A percentile compares a stretch with the other conserved stretches of the same genome.
Evolutionary conservation across 768 basidiomycete species (phyloP).

Genomic region (Leucocoprinus sp.): DNA sequence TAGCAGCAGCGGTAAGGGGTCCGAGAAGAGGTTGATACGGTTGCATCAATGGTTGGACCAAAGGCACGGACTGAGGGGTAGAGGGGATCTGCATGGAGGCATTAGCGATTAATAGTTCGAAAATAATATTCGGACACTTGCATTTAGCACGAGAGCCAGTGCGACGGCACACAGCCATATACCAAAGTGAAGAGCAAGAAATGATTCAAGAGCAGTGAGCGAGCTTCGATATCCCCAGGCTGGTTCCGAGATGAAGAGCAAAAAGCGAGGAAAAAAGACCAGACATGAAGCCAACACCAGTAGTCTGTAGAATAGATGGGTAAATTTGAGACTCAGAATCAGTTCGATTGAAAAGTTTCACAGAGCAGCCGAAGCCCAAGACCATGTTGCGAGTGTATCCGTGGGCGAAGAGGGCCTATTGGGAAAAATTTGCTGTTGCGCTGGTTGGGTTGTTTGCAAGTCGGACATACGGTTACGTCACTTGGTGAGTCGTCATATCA

Average conservation of each 20-base stretch:
- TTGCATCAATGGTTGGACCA: conserved; percentile 17
- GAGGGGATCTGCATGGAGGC: conserved; percentile 32
- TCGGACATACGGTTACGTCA: too few species aligned
- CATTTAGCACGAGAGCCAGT: conserved; percentile 51
- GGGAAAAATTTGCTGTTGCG: not conserved
- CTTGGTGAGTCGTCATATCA: too few species aligned
- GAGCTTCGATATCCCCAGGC: conserved; percentile 27
- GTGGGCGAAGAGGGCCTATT: not conserved
- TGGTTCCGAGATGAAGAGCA: conserved; percentile 50
- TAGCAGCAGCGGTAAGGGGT: conserved; percentile 47
- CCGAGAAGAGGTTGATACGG: conserved; percentile 54
- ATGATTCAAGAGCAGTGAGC: conserved; percentile 62
- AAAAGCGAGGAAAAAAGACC: conserved; percentile 49
- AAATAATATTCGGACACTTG: conserved; percentile 21
- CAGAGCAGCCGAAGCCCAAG: conserved; percentile 17
- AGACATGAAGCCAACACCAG: conserved; percentile 15
- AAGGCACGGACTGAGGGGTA: conserved; percentile 28
- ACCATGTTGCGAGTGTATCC: conserved; percentile 11
- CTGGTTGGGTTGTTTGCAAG: not conserved
- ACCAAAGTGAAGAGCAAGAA: conserved; percentile 60
- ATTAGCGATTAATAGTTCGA: not conserved
- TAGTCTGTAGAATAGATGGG: not conserved
- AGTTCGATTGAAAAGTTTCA: conserved; percentile 18
- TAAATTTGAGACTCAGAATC: not conserved
- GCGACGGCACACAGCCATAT: conserved; percentile 51